These are phyloP conservation scores for Cucurbitaria berberidis DNA, from an alignment of 2,329 filamentous ascomycete species.

Conservation along the genomic window DNA sequence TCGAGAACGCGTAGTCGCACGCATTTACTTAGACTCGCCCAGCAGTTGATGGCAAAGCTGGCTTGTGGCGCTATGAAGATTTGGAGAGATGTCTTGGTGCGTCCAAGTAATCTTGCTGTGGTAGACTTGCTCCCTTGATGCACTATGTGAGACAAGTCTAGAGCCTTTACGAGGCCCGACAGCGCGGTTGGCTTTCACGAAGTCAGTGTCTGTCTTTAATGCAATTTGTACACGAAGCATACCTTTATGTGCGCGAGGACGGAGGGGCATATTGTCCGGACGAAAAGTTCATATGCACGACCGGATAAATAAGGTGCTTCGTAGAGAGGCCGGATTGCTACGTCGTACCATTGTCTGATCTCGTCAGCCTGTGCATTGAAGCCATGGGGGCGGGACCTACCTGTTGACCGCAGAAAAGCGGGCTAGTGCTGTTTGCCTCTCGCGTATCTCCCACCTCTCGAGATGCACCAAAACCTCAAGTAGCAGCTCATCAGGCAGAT, in stretches of 20 bases:
- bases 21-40: slow-evolving; percentile 64
- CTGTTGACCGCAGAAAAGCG: slow-evolving; percentile 56
- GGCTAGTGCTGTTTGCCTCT: slow-evolving; percentile 56
- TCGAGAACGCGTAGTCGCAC: slow-evolving; percentile 57
- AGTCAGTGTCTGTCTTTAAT: not conserved
- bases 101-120: slow-evolving; percentile 63
- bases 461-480: slow-evolving; percentile 57
- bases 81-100: slow-evolving; percentile 59
- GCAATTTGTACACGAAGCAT: not conserved
- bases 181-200: slow-evolving; percentile 51
- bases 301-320: slow-evolving; percentile 58
- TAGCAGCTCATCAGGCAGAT: slow-evolving; percentile 59
- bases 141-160: slow-evolving; percentile 63
- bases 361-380: slow-evolving; percentile 6
- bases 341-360: slow-evolving; percentile 61
- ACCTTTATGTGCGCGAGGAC: slow-evolving; percentile 54
- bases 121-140: slow-evolving; percentile 65
- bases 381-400: slow-evolving; percentile 13
- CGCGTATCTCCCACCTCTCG: slow-evolving; percentile 28
- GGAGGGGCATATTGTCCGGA: slow-evolving; percentile 61
- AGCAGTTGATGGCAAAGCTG: slow-evolving; percentile 63
- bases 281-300: slow-evolving; percentile 61
- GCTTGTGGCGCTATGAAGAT: slow-evolving; percentile 64
- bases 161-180: slow-evolving; percentile 57
- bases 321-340: slow-evolving; percentile 60